These are phyloP conservation scores for Prunus yedoensis DNA, from an alignment of 331 rosid species.

Conservation along the genomic window DNA sequence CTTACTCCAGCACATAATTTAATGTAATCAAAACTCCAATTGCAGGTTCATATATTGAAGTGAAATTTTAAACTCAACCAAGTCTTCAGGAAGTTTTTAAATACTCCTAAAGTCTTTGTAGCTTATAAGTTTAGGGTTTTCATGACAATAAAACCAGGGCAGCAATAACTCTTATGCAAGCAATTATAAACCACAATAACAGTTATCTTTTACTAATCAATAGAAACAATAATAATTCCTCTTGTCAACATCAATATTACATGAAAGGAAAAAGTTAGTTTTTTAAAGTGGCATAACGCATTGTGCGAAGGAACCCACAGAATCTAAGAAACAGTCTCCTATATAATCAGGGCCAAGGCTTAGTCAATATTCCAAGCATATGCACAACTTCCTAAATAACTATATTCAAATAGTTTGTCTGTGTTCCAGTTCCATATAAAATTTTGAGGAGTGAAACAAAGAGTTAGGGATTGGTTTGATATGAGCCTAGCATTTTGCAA, in stretches of 20 bases:
- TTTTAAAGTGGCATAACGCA: background rate
- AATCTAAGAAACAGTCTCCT: background rate
- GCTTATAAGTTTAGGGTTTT: background rate
- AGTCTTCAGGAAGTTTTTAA: background rate
- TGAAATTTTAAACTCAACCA: background rate
- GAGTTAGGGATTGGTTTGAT: background rate
- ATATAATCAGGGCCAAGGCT: background rate
- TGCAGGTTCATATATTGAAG: background rate
- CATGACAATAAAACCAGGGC: background rate
- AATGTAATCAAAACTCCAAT: background rate
- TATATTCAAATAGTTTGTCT: background rate
- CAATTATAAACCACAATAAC: background rate
- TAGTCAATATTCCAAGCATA: background rate
- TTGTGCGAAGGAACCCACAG: background rate
- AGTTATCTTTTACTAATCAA: background rate
- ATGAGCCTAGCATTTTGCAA: background rate
- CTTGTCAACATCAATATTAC: background rate
- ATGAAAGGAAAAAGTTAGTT: background rate
- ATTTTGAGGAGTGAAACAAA: no score
- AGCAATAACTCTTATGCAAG: background rate
- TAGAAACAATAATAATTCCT: background rate
- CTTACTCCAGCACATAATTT: background rate
- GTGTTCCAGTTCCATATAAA: background rate
- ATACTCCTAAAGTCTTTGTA: background rate
- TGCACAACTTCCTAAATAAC: background rate